A percentile compares a stretch with the other conserved stretches of the same genome.
These are phyloP conservation scores for Penicillium soppii DNA, from an alignment of 495 filamentous ascomycete species.

Conservation along the genomic window DNA sequence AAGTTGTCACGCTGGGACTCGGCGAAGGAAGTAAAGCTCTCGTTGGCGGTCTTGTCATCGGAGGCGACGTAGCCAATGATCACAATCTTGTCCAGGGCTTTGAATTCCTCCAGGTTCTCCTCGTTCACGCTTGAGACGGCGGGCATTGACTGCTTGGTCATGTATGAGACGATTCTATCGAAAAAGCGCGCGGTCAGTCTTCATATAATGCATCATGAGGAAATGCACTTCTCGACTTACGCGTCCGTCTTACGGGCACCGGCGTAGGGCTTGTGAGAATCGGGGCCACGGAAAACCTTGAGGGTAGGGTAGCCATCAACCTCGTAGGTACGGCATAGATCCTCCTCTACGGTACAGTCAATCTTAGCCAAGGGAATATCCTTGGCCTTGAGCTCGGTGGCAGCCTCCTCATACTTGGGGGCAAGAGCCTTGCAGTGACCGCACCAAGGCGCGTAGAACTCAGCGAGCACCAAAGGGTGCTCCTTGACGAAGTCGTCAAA, in stretches of 20 bases:
- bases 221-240: slow-evolving; percentile 50
- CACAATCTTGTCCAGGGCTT: slow-evolving; percentile 96
- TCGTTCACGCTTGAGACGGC: slow-evolving; percentile 79
- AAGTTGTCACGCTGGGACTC: slow-evolving; percentile 85
- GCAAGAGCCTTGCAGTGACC: slow-evolving; percentile 97
- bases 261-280: slow-evolving; percentile 77
- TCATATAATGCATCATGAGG: no score
- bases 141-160: slow-evolving; percentile 97
- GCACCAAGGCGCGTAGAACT: slow-evolving; percentile 99
- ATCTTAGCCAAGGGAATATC: slow-evolving; percentile 89
- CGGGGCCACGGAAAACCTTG: slow-evolving; percentile 96
- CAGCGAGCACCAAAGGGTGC: slow-evolving; percentile 86
- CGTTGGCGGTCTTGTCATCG: slow-evolving; percentile 81
- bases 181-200: slow-evolving; percentile 25
- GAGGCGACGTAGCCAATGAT: slow-evolving; percentile 82
- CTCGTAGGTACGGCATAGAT: slow-evolving; percentile 84
- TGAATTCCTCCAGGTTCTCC: slow-evolving; percentile 89
- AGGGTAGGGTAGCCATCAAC: slow-evolving; percentile 98
- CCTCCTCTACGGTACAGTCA: slow-evolving; percentile 92
- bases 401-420: slow-evolving; percentile 90
- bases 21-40: slow-evolving; percentile 76
- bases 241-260: slow-evolving; percentile 88
- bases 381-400: slow-evolving; percentile 92
- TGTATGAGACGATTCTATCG: slow-evolving; percentile 88
- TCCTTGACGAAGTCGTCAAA: slow-evolving; percentile 83